Evolutionary conservation across 345 rosid genomes (phyloP).

Genomic region (Sapria himalayana): DNA sequence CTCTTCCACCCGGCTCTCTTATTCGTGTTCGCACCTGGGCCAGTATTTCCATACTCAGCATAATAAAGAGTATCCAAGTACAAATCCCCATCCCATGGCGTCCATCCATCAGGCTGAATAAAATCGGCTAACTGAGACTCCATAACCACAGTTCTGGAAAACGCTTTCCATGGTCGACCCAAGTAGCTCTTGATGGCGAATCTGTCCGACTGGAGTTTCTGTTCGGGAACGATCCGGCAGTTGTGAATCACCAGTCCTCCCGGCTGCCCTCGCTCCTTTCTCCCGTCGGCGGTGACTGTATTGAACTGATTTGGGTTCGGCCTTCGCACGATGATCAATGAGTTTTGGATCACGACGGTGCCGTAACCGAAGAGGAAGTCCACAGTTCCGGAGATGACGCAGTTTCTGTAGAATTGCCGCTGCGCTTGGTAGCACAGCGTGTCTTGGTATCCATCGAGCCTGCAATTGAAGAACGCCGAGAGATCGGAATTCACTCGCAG

Average conservation of each 20-base stretch:
- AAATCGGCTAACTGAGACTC: slow-evolving; percentile 37
- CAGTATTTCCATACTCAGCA: slow-evolving; percentile 39
- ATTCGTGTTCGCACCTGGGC: slow-evolving; percentile 32
- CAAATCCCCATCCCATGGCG: slow-evolving; percentile 18
- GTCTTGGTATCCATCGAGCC: slow-evolving; percentile 59
- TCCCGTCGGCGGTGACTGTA: slow-evolving; percentile 48
- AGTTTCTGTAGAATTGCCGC: slow-evolving; percentile 50
- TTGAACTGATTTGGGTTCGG: slow-evolving; percentile 24
- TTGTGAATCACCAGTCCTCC: slow-evolving; percentile 48
- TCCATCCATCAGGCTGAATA: slow-evolving; percentile 49
- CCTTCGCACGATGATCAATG: slow-evolving; percentile 32
- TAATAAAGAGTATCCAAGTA: slow-evolving; percentile 20
- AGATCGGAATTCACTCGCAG: slow-evolving; percentile 31
- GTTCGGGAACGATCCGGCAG: slow-evolving; percentile 60
- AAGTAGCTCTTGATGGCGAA: slow-evolving; percentile 24
- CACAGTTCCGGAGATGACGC: slow-evolving; percentile 44
- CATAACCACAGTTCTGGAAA: slow-evolving; percentile 34
- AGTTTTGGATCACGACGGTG: slow-evolving; percentile 37
- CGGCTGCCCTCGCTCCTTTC: slow-evolving; percentile 9
- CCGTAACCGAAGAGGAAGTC: slow-evolving; percentile 73
- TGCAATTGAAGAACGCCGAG: slow-evolving; percentile 32
- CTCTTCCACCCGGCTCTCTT: slow-evolving; percentile 44
- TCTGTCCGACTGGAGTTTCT: slow-evolving; percentile 16
- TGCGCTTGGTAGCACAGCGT: slow-evolving; percentile 33
- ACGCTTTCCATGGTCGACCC: slow-evolving; percentile 65